phyloP scores from a whole-genome alignment of 805 yeast species.

The fission yeast (Schizosaccharomyces pombe) region DNA sequence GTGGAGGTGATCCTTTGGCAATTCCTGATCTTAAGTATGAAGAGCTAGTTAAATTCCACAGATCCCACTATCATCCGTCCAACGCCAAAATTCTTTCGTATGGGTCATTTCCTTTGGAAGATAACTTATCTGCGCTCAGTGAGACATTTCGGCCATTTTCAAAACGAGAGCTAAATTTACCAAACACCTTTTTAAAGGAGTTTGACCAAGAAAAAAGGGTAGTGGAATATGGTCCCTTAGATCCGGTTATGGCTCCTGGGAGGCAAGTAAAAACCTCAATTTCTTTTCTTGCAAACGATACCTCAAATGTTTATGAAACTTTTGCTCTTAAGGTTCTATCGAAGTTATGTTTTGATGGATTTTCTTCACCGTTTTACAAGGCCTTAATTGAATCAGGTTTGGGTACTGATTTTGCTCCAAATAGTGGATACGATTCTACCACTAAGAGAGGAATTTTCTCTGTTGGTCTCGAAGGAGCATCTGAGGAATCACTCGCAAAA shows the following conservation, averaged over 20 bases:
- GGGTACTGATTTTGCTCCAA: constrained; percentile 69
- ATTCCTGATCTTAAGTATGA: constrained; percentile 56
- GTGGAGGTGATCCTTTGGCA: constrained; percentile 79
- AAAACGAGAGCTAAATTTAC: constrained; percentile 16
- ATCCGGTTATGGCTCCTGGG: constrained; percentile 42
- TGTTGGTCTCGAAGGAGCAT: constrained; percentile 61
- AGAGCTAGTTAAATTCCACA: constrained; percentile 58
- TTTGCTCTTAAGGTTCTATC: constrained; percentile 51
- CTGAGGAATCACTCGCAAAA: constrained; percentile 21
- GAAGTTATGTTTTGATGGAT: constrained; percentile 64
- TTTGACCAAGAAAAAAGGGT: constrained; percentile 19
- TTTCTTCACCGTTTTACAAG: constrained; percentile 72
- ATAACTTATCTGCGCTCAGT: constrained; percentile 35
- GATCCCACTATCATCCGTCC: constrained; percentile 62
- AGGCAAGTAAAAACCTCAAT: constrained; percentile 59
- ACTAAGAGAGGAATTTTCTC: constrained; percentile 60
- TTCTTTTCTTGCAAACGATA: constrained; percentile 70
- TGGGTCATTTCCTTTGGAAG: constrained; percentile 46
- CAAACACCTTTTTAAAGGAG: constrained; percentile 22
- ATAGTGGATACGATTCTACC: constrained; percentile 66
- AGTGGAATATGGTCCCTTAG: constrained; percentile 48
- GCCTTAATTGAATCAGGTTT: constrained; percentile 62
- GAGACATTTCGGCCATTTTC: constrained; percentile 31
- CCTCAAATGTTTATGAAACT: constrained; percentile 42
- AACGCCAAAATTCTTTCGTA: constrained; percentile 72